Base-by-base conservation (phyloP, 495 filamentous ascomycete species). In the Sordaria brevicollis region DNA sequence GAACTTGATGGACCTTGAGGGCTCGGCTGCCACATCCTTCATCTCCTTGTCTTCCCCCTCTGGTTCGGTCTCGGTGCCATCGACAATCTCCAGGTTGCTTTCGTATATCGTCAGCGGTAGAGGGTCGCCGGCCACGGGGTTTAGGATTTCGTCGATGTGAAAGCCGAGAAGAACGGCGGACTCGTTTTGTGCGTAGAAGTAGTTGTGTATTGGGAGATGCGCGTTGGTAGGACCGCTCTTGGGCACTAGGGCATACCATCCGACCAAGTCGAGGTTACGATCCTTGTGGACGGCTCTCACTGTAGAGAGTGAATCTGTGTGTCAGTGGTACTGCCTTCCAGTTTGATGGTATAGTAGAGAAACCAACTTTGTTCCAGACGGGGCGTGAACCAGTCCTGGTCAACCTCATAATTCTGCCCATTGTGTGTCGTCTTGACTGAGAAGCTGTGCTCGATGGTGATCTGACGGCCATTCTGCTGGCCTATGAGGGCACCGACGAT, bases 101-200 rank as follows among this genome's bases (percentile, higher is more conserved):
- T 99, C 95, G 78, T 97, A 98, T 21, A 99, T 87, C 0, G 92
- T 92, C 37, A 99, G 76, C 6, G 95, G 95, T 9, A 99, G 87
- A 72, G 93, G 95, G 33, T 91, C 92, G 13, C 90, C 90, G 9
- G 85, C 83, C 37, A 82, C 73, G 76, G 82, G 78, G 82, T 82
- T 67, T 80, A 85, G 33, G 78, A 88, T 17, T 86, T 81, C 78
- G 49, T 84, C 79, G 29, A 84, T 88, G 74, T 97, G 94, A 76
- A 99, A 96, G 31, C 91, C 88, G 35, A 97, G 89, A 17, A 98
- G 86, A 29, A 97, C 83, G n/a, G 91, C 84, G 1, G 93, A 93
- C 76, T 99, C 95, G 73, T 94, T 96, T 75, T 90, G 86, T 34
- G 88, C 79, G 72, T 93, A 85, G 62, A 96, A 88, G 74, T 92